Percentiles rank a stretch among this genome's conserved stretches.
Conservation (phyloP, 1,284 basidiomycete species). For the Ceratobasidium sp. region DNA sequence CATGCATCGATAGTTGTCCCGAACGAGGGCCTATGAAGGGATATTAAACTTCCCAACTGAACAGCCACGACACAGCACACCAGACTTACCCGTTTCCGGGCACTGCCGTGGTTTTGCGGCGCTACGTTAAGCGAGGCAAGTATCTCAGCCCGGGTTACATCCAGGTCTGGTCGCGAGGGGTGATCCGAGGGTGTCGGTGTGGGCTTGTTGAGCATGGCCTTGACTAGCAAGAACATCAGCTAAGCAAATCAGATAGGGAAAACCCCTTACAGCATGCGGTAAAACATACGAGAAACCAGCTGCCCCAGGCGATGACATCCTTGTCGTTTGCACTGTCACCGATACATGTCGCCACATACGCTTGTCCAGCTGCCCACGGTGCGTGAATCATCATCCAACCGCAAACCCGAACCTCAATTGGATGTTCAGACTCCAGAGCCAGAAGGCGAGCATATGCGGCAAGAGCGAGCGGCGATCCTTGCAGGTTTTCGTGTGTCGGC, state of each 20-base stretch:
- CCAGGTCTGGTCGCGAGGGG: neutral
- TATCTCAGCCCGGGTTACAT: neutral
- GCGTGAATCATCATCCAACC: constrained; percentile 5
- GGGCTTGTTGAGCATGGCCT: neutral
- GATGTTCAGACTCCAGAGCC: neutral
- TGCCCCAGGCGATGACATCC: neutral
- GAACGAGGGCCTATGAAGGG: neutral
- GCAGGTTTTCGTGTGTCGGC: neutral
- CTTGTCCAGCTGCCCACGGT: neutral
- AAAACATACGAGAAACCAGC: neutral
- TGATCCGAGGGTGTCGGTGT: neutral
- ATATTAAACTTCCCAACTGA: neutral
- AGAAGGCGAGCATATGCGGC: neutral
- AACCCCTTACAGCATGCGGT: neutral
- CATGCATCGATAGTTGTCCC: neutral
- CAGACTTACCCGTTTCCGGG: neutral
- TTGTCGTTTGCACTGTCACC: neutral
- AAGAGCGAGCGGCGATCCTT: neutral
- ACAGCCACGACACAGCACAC: neutral
- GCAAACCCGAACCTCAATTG: neutral
- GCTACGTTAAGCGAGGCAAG: neutral
- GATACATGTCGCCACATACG: neutral
- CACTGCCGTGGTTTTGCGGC: neutral
- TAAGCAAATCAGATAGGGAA: neutral
- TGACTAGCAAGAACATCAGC: neutral